Base-by-base conservation (phyloP, 495 filamentous ascomycete species). In the Bryoglossum gracile region DNA sequence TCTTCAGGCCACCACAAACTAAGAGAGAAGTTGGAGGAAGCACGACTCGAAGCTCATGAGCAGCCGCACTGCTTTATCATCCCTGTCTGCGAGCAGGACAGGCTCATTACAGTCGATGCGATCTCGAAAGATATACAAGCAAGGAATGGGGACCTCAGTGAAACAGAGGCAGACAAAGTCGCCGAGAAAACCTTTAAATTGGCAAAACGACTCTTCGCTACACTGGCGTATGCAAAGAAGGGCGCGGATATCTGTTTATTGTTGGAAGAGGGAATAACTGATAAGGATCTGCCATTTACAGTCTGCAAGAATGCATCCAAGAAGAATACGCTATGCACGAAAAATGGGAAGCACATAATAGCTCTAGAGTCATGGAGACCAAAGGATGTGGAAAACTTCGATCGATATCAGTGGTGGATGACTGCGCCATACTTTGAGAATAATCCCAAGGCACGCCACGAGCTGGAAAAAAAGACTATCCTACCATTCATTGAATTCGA, bases 391-490 rank as follows among this genome's bases (percentile, higher is more conserved):
- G 53, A 51, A 24, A 42, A 51, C 3, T 55, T 55, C 28, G 47
- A 51, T 37, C 24, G 43, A 2, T 6, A 42, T 21, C 53, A 55
- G 25, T 55, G 43, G 42, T 51, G 48, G 48, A 46, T 55, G 36
- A 51, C 36, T 8, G 42, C 53, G 4, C 53, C 35, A 9, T 25
- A 51, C 1, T 55, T 55, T 16, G 19, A 36, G 10, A 1, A 25
- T 1, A n/a, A n/a, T n/a, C n/a, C n/a, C n/a, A 23, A 35, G 19
- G 37, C 21, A 18, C 53, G 46, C 14, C 38, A 55, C 30, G 32
- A 24, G 0, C 30, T 55, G 1, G 53, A 50, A 1, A 24, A 34
- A 3, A 43, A 51, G 13, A 43, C 41, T 1, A 24, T 55, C 4
- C 26, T 55, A 10, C 53, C 53, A 5, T 55, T 55, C 14, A 23